Evolutionary conservation across 805 yeast species (phyloP).

Genomic region (Saturnispora dispora): DNA sequence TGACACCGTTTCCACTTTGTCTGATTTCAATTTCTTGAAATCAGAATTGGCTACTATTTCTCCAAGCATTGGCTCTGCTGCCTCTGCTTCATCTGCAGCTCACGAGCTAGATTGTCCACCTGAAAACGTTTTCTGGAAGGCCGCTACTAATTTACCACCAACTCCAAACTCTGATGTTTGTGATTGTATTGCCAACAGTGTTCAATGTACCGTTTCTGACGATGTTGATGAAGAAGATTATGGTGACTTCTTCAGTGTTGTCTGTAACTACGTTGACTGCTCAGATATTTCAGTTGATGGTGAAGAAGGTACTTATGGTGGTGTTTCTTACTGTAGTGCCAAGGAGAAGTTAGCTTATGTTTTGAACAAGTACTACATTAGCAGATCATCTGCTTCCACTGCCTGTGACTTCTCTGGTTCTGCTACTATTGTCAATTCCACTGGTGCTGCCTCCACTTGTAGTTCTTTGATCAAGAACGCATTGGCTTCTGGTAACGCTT

Average conservation of each 20-base stretch:
- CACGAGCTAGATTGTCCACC: slow-evolving; percentile 40
- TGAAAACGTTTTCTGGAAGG: slow-evolving; percentile 51
- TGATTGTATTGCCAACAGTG: slow-evolving; percentile 46
- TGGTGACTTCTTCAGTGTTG: slow-evolving; percentile 44
- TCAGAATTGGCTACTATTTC: slow-evolving; percentile 43
- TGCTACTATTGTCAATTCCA: slow-evolving; percentile 44
- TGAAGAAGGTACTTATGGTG: slow-evolving; percentile 58
- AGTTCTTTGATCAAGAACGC: slow-evolving; percentile 30
- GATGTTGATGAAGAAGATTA: slow-evolving; percentile 47
- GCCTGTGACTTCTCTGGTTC: slow-evolving; percentile 71
- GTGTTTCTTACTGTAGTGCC: slow-evolving; percentile 62
- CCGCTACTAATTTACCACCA: slow-evolving; percentile 63
- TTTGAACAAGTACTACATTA: slow-evolving; percentile 53
- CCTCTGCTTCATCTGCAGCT: slow-evolving; percentile 30
- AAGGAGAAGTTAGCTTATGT: slow-evolving; percentile 61
- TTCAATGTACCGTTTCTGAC: slow-evolving; percentile 49
- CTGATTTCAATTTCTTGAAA: slow-evolving; percentile 50
- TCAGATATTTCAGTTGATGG: slow-evolving; percentile 54
- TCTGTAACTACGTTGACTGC: slow-evolving; percentile 57
- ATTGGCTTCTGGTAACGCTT: slow-evolving; percentile 19
- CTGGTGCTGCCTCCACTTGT: slow-evolving; percentile 34
- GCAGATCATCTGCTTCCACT: slow-evolving; percentile 33
- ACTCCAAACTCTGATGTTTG: slow-evolving; percentile 63
- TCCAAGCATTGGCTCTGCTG: slow-evolving; percentile 38
- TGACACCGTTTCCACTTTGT: slow-evolving; percentile 44